A percentile compares a stretch with the other conserved stretches of the same genome.
Evolutionary conservation across 2,329 filamentous ascomycete genomes (phyloP).

Genomic region (Hypoxylon sp.): DNA sequence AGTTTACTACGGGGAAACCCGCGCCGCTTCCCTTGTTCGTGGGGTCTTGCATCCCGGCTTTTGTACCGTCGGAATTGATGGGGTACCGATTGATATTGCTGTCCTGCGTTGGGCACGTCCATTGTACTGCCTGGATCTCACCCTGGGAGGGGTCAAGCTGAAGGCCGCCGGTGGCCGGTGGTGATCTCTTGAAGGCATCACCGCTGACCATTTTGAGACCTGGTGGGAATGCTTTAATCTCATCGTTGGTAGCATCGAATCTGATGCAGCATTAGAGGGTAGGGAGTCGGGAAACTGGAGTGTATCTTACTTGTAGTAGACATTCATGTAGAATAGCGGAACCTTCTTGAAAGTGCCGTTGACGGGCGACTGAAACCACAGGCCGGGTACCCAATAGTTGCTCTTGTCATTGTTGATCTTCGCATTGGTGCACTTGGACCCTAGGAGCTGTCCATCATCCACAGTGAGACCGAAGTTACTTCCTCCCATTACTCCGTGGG

Average conservation of each 20-base stretch:
- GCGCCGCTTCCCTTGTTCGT: constrained; percentile 66
- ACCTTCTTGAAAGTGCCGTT: constrained; percentile 74
- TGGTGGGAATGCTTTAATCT: constrained; percentile 74
- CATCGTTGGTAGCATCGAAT: constrained; percentile 72
- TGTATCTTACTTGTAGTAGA: constrained; percentile 76
- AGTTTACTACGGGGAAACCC: constrained; percentile 76
- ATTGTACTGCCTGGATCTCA: constrained; percentile 65
- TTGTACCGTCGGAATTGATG: constrained; percentile 63
- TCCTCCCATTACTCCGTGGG: constrained; percentile 77
- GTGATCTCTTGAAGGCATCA: constrained; percentile 66
- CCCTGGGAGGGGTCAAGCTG: constrained; percentile 65
- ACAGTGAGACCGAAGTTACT: constrained; percentile 73
- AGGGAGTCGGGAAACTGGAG: neutral
- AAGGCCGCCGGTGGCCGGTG: constrained; percentile 61
- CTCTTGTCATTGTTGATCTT: constrained; percentile 73
- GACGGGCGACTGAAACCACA: constrained; percentile 73
- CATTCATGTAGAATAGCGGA: constrained; percentile 76
- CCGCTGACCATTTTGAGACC: constrained; percentile 79
- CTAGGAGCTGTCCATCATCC: constrained; percentile 67
- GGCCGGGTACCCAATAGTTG: constrained; percentile 80
- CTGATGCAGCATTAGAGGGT: constrained; percentile 45
- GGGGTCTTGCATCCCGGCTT: constrained; percentile 65
- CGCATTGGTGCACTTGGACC: constrained; percentile 76
- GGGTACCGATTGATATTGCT: constrained; percentile 63
- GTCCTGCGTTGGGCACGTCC: constrained; percentile 67